phyloP scores from a whole-genome alignment of 441 rosid genomes.

The Corymbia calophylla region DNA sequence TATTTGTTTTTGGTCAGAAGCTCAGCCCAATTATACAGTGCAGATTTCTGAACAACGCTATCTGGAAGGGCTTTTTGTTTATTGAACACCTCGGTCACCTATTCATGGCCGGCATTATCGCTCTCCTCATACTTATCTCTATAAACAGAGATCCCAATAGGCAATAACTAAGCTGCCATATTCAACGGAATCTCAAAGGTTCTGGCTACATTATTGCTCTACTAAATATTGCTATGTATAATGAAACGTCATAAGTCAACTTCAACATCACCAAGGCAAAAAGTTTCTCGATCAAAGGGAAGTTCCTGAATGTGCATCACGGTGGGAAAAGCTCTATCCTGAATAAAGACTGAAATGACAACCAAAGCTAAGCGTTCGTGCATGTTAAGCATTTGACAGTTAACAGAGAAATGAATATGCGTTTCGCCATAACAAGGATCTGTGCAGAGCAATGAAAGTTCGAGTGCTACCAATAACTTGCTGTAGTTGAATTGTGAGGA shows the following conservation, averaged over 20 bases:
- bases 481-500: slow-evolving; percentile 25
- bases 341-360: not conserved
- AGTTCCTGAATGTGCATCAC: not conserved
- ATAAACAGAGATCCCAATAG: slow-evolving; percentile 29
- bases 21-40: slow-evolving; percentile 45
- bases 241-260: not conserved
- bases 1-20: not conserved
- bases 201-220: not conserved
- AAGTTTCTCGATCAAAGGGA: not conserved
- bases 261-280: not conserved
- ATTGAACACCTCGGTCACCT: slow-evolving; percentile 32
- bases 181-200: not conserved
- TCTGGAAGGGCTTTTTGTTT: slow-evolving; percentile 56
- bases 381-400: not conserved
- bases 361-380: not conserved
- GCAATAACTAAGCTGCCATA: no score
- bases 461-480: slow-evolving; percentile 85
- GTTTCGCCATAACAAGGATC: slow-evolving; percentile 58
- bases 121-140: slow-evolving; percentile 54
- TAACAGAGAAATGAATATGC: not conserved
- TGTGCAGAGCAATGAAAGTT: slow-evolving; percentile 68
- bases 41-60: slow-evolving; percentile 31
- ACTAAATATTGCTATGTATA: not conserved
- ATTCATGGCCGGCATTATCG: slow-evolving; percentile 23
- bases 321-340: not conserved